Percentiles rank a stretch among this genome's conserved stretches.
phyloP scores from a whole-genome alignment of 169 alveolate genomes.

The Cryptosporidium xiaoi region DNA sequence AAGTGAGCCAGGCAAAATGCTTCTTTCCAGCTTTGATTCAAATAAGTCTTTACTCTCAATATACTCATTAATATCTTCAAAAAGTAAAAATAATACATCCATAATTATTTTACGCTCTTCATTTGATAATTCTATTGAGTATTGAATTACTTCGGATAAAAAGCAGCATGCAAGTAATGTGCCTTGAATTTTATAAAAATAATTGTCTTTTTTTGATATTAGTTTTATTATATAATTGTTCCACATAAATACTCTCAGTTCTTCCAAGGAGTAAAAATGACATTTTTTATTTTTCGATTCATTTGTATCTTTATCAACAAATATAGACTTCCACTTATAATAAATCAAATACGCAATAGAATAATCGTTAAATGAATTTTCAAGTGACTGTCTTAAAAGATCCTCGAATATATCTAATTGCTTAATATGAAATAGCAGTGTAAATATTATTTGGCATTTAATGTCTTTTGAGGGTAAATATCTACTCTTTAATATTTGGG shows the following conservation, averaged over 20 bases:
- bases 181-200: constrained; percentile 26
- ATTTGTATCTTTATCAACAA: background rate
- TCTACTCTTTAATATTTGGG: constrained; percentile 7
- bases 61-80: background rate
- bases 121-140: too few relatives aligned
- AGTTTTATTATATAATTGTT: constrained; percentile 5
- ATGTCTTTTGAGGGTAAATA: constrained; percentile 28
- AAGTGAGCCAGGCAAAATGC: background rate
- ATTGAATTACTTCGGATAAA: background rate
- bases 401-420: constrained; percentile 5
- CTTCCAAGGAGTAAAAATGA: background rate
- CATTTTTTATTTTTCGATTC: background rate
- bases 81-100: too few relatives aligned
- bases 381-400: background rate
- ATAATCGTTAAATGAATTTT: constrained; percentile 9
- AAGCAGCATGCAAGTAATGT: background rate
- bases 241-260: constrained; percentile 32
- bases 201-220: background rate
- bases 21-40: constrained; percentile 7
- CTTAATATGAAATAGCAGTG: background rate
- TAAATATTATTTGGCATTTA: constrained; percentile 27
- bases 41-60: background rate
- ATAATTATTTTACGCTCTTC: too few relatives aligned
- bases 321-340: constrained; percentile 19
- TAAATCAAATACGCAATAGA: constrained; percentile 20